phyloP scores from a whole-genome alignment of 164 flowering plant species.

The Cinnamomum micranthum region DNA sequence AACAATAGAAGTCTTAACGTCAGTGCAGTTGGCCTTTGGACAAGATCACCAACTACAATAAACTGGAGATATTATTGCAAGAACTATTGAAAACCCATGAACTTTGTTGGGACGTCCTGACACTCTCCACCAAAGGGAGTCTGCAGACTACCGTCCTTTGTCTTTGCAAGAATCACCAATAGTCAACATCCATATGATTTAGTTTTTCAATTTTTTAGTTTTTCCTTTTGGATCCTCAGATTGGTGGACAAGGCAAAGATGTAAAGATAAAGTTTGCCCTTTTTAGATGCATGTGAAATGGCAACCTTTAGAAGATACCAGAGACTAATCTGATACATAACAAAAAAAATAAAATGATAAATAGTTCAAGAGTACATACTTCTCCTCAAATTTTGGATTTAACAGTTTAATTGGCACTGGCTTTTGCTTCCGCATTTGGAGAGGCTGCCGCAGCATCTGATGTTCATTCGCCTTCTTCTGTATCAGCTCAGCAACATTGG shows the following conservation, averaged over 20 bases:
- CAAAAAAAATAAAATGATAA: neutral
- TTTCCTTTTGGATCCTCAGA: no score
- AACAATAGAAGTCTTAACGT: no score
- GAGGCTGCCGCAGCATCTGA: conserved; percentile 61
- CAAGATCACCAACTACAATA: no score
- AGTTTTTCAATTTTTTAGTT: no score
- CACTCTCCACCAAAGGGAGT: neutral
- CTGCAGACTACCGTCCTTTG: no score
- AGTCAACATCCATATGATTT: neutral
- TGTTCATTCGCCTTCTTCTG: conserved; percentile 43
- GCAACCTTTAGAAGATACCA: neutral
- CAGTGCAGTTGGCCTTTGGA: no score
- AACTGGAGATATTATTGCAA: no score
- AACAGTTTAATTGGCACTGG: conserved; percentile 62
- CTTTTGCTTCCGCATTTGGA: conserved; percentile 81
- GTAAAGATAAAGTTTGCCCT: neutral
- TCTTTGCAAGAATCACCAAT: neutral
- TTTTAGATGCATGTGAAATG: neutral
- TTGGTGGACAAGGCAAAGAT: no score
- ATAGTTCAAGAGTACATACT: conserved; percentile 39
- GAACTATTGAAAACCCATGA: neutral
- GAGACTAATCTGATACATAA: neutral
- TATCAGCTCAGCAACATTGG: conserved; percentile 45
- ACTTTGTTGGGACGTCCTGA: neutral
- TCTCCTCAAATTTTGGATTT: conserved; percentile 85